These are phyloP conservation scores for Penicillium robsamsonii DNA, from an alignment of 495 filamentous ascomycete species.

Conservation along the genomic window DNA sequence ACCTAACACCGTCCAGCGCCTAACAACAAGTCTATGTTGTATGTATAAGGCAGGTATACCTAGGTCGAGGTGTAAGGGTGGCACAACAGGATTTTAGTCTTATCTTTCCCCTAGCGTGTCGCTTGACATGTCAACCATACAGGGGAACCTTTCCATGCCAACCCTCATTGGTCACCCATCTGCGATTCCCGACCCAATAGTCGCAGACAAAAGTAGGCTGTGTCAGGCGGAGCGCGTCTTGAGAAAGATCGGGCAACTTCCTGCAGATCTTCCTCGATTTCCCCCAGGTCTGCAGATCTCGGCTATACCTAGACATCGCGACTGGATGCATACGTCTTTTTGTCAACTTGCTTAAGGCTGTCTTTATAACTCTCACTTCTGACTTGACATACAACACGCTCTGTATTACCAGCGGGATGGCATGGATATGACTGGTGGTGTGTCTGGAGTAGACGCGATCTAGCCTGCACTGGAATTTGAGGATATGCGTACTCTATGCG, in stretches of 20 bases:
- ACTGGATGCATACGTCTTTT: constrained; percentile 65
- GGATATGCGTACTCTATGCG: constrained; percentile 58
- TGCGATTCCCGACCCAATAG: constrained; percentile 70
- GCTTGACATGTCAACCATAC: constrained; percentile 13
- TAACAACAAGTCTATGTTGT: constrained; percentile 17
- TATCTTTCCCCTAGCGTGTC: constrained; percentile 14
- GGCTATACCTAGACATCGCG: constrained; percentile 83
- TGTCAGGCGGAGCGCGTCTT: constrained; percentile 58
- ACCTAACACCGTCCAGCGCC: constrained; percentile 8
- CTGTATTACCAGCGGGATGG: constrained; percentile 84
- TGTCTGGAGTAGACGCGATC: constrained; percentile 45
- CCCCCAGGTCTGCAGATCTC: constrained; percentile 67
- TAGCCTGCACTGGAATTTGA: constrained; percentile 32
- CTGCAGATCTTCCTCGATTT: constrained; percentile 69
- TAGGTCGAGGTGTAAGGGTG: constrained; percentile 17
- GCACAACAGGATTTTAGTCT: constrained; percentile 15
- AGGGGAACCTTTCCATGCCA: background rate
- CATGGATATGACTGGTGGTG: constrained; percentile 74
- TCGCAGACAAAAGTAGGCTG: constrained; percentile 70
- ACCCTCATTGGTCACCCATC: constrained; percentile 27
- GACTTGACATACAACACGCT: constrained; percentile 58
- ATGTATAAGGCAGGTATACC: constrained; percentile 8
- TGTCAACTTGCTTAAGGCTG: constrained; percentile 75
- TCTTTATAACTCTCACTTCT: constrained; percentile 73
- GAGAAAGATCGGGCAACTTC: constrained; percentile 64